These are phyloP conservation scores for Rosa chinensis DNA, from an alignment of 306 rosid genomes.

Conservation along the genomic window DNA sequence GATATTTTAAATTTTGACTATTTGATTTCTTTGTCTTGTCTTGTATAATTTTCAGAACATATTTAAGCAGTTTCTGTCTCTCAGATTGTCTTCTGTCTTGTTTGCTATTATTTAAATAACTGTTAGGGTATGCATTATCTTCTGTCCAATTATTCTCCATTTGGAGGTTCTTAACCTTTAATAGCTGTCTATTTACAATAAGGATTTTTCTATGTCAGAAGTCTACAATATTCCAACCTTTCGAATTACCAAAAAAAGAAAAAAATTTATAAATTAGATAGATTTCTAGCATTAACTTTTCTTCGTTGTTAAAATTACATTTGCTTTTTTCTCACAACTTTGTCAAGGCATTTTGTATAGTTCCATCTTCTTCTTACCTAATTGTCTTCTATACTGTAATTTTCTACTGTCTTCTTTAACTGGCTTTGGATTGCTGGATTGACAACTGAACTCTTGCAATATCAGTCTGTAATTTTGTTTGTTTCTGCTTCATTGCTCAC, in stretches of 20 bases:
- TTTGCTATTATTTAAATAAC: slow-evolving; percentile 2
- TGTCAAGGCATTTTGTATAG: background rate
- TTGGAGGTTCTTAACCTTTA: background rate
- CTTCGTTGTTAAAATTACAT: background rate
- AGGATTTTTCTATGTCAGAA: background rate
- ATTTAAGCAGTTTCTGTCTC: slow-evolving; percentile 12
- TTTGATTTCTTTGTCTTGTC: slow-evolving; percentile 18
- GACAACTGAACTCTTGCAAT: background rate
- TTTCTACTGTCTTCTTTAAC: background rate
- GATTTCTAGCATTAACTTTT: background rate
- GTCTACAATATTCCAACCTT: background rate
- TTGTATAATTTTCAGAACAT: slow-evolving; percentile 23
- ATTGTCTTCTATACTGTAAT: background rate
- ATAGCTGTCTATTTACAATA: background rate
- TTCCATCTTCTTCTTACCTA: background rate
- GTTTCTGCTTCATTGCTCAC: background rate
- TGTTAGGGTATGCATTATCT: background rate
- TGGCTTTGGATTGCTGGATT: background rate
- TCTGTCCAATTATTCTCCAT: background rate
- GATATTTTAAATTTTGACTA: slow-evolving; percentile 30
- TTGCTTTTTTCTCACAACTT: background rate
- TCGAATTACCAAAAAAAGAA: background rate
- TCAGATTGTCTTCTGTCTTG: background rate
- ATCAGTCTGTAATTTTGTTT: background rate
- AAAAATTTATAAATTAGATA: background rate